Conservation (phyloP, 2,329 filamentous ascomycete species). For the Cladosporium sp. region DNA sequence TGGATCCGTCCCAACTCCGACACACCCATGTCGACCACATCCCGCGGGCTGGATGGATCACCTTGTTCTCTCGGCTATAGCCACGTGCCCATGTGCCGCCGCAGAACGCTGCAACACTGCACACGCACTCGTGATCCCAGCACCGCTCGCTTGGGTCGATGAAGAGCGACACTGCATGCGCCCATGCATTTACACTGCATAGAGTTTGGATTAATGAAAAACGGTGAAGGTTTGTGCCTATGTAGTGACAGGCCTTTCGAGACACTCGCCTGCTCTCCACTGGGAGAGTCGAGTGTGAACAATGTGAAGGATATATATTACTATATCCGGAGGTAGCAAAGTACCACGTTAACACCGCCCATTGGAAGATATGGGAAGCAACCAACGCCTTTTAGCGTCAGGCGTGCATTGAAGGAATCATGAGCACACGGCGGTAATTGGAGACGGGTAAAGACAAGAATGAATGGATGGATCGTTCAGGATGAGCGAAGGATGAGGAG, state of each 20-base stretch:
- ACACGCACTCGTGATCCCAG: not conserved
- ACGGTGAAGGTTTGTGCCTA: not conserved
- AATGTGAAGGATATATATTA: too few relatives aligned
- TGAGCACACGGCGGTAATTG: not conserved
- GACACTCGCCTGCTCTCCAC: too few relatives aligned
- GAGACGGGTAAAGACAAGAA: not conserved
- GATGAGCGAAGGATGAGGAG: not conserved
- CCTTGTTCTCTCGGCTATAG: not conserved
- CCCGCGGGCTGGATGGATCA: not conserved
- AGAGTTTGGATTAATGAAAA: not conserved
- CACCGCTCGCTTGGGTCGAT: not conserved
- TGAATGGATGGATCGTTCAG: not conserved
- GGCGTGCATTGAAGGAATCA: not conserved
- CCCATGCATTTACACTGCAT: not conserved
- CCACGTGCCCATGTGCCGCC: not conserved
- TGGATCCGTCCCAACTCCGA: not conserved
- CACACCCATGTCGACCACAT: not conserved
- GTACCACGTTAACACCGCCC: not conserved
- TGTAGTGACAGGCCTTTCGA: not conserved
- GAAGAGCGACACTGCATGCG: not conserved
- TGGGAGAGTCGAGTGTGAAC: too few relatives aligned
- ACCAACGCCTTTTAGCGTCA: not conserved
- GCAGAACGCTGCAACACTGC: not conserved
- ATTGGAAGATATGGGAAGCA: not conserved
- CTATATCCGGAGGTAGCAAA: not conserved